Evolutionary conservation across 768 basidiomycete species (phyloP).

Genomic region (Lactifluus volemus): DNA sequence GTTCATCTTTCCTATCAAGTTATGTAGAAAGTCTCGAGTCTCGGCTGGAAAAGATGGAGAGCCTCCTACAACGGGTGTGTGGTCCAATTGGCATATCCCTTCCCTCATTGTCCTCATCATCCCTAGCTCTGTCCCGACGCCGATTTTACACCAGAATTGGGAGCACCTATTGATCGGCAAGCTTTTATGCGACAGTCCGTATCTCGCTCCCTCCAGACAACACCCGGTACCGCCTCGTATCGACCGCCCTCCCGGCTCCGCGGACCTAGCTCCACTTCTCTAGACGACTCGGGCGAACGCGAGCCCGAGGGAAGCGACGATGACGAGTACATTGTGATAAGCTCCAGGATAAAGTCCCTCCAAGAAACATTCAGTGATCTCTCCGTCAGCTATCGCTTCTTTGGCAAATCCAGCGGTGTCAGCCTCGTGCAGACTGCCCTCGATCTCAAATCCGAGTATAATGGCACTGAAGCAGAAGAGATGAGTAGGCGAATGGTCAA

Average conservation of each 20-base stretch:
- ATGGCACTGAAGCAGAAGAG: slow-evolving; percentile 18
- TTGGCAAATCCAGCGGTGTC: slow-evolving; percentile 36
- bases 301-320: slow-evolving; percentile 18
- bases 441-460: slow-evolving; percentile 34
- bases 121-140: slow-evolving; percentile 56
- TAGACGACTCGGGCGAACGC: not conserved
- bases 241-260: not conserved
- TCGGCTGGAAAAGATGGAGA: slow-evolving; percentile 38
- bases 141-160: slow-evolving; percentile 51
- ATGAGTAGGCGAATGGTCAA: slow-evolving; percentile 19
- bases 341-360: slow-evolving; percentile 21
- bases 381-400: slow-evolving; percentile 28
- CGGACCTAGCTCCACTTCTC: not conserved
- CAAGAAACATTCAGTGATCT: slow-evolving; percentile 27
- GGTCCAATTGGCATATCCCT: not conserved
- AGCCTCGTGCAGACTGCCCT: slow-evolving; percentile 35
- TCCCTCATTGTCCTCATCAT: not conserved
- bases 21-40: slow-evolving; percentile 34
- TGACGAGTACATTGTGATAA: slow-evolving; percentile 24
- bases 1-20: slow-evolving; percentile 11
- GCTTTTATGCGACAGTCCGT: slow-evolving; percentile 23
- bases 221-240: not conserved
- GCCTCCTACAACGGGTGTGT: slow-evolving; percentile 29
- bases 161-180: slow-evolving; percentile 35
- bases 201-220: slow-evolving; percentile 16